Evolutionary conservation across 768 basidiomycete genomes (phyloP).

Genomic region (Podaxis carcinomalis): DNA sequence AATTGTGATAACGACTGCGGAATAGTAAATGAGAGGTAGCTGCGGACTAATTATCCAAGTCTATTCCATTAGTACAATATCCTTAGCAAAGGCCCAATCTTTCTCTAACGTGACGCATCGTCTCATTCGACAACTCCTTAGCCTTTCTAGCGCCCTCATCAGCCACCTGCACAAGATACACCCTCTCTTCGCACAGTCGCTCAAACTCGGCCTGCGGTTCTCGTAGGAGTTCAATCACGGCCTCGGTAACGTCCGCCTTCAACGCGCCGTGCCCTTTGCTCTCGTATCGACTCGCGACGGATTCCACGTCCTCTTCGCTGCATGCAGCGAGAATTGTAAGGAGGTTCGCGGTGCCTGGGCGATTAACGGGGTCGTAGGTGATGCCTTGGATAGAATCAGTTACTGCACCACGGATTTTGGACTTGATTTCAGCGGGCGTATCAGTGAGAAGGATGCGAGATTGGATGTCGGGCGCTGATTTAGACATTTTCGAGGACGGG

Average conservation of each 20-base stretch:
- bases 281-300: constrained; percentile 47
- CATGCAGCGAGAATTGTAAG: constrained; percentile 79
- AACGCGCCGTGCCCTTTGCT: constrained; percentile 58
- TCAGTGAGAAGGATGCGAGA: constrained; percentile 91
- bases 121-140: constrained; percentile 50
- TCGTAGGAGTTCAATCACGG: constrained; percentile 62
- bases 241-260: constrained; percentile 73
- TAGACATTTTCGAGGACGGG: constrained; percentile 91
- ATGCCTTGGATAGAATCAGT: constrained; percentile 79
- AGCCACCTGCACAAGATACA: constrained; percentile 61
- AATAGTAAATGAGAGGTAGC: background rate
- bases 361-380: constrained; percentile 73
- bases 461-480: constrained; percentile 72
- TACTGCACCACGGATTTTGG: constrained; percentile 76
- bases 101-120: constrained; percentile 63
- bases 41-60: background rate
- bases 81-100: constrained; percentile 50
- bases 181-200: constrained; percentile 52
- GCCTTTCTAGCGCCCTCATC: constrained; percentile 62
- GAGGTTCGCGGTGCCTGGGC: constrained; percentile 83
- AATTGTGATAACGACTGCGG: no score
- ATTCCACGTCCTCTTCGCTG: constrained; percentile 37
- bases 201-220: constrained; percentile 68
- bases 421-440: constrained; percentile 47
- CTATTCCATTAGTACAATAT: background rate